phyloP scores from a whole-genome alignment of 495 filamentous ascomycete species.

The Hypomontagnella monticulosa region DNA sequence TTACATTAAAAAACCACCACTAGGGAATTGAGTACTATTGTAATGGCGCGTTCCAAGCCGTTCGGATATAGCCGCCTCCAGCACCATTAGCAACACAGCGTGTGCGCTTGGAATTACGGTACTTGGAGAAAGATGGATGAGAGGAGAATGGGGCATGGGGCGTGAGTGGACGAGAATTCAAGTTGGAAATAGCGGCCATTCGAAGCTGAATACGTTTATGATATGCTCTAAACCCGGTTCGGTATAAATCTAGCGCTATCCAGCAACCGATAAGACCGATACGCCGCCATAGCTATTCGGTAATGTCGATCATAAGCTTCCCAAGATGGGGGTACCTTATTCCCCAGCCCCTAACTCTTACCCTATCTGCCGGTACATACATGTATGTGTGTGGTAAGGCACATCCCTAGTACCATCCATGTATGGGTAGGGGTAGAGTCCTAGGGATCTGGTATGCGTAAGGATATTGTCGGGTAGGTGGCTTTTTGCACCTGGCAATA shows the following conservation, averaged over 20 bases:
- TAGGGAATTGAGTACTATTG: too few relatives aligned
- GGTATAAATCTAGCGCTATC: conserved; percentile 11
- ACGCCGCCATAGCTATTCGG: conserved; percentile 7
- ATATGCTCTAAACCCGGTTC: conserved; percentile 14
- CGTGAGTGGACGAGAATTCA: conserved; percentile 4
- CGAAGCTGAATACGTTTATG: conserved; percentile 5
- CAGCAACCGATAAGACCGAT: conserved; percentile 10
- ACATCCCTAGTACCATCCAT: too few relatives aligned
- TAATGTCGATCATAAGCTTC: conserved; percentile 5
- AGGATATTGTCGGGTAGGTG: too few relatives aligned
- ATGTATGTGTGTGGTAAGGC: too few relatives aligned
- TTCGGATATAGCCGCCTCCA: conserved; percentile 26
- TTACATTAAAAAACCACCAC: too few relatives aligned
- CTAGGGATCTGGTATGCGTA: too few relatives aligned
- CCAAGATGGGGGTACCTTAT: too few relatives aligned
- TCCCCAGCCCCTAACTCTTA: too few relatives aligned
- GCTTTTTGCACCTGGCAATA: too few relatives aligned
- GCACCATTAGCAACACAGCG: neutral
- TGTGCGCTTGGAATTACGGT: conserved; percentile 7
- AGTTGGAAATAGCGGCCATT: conserved; percentile 9
- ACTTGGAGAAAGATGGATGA: conserved; percentile 2
- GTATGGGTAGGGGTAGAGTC: too few relatives aligned
- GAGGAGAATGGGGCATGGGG: conserved; percentile 18
- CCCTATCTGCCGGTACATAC: too few relatives aligned
- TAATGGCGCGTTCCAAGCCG: conserved; percentile 14